A percentile compares a stretch with the other conserved stretches of the same genome.
phyloP scores from a whole-genome alignment of 305 asterid species.

The Ajuga reptans region DNA sequence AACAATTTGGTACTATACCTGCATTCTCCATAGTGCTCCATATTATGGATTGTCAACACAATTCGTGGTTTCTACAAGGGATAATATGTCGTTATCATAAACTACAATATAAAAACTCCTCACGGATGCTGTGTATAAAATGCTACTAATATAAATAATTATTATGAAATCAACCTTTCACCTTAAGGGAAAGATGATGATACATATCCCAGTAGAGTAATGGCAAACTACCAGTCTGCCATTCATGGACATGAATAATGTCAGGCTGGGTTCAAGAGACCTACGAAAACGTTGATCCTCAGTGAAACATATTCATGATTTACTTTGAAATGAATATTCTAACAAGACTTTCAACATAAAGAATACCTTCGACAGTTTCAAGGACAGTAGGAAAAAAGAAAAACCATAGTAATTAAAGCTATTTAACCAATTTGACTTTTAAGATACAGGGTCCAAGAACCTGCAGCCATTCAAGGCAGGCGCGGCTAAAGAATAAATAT shows the following conservation, averaged over 20 bases:
- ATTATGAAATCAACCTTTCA: conserved; percentile 10
- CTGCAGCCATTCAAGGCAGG: conserved; percentile 93
- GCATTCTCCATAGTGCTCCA: conserved; percentile 97
- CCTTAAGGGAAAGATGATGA: conserved; percentile 70
- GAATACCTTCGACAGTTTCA: not conserved
- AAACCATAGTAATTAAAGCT: not conserved
- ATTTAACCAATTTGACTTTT: not conserved
- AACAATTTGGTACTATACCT: conserved; percentile 33
- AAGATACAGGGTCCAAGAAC: conserved; percentile 23
- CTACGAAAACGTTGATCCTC: conserved; percentile 31
- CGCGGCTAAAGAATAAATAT: conserved; percentile 73
- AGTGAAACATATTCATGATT: not conserved
- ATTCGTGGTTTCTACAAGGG: conserved; percentile 61
- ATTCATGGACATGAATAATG: conserved; percentile 77
- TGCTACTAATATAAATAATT: not conserved
- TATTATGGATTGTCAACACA: conserved; percentile 78
- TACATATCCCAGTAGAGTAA: conserved; percentile 92
- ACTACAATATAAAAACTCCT: not conserved
- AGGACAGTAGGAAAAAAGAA: not conserved
- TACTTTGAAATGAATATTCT: conserved; percentile 1
- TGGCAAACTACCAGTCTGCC: conserved; percentile 78
- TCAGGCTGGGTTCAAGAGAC: conserved; percentile 66
- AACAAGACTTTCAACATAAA: not conserved
- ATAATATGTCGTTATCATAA: conserved; percentile 19
- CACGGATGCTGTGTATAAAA: not conserved